Evolutionary conservation across 2,329 filamentous ascomycete genomes (phyloP), one percentile per base, ranked within the genome.

Genomic region (Esteya vermicola): DNA sequence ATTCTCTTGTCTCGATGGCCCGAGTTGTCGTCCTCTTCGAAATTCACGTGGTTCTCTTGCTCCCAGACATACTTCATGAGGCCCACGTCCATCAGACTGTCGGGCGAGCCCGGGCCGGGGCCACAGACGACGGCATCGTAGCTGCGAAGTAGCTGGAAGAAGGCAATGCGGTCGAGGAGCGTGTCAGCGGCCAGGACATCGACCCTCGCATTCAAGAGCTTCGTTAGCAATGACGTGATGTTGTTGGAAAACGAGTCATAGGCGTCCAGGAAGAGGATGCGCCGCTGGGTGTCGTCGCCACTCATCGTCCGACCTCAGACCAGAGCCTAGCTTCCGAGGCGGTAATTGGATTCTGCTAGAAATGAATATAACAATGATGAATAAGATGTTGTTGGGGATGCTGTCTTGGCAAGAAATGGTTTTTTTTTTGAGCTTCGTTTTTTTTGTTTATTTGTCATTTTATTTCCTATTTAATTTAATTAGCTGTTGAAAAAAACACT

Each of bases 181-280:
- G 65, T 65, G 51, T 85, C 83, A 50, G 93, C 86, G 46, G 73
- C 75, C 43, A 93, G 66, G 33, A 82, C 72, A 34, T 72, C 72
- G 26, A 93, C 79, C 14, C 78, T 65, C 18, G 73, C 81, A 43
- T 69, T 62, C 9, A 93, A 68, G 4, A 75, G 68, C 4, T 79
- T 75, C 50, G 81, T 72, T 35, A 96, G 68, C 26, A 94, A 72
- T 6, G 83, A 78, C 39, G 93, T 77, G 52, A 96, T 91, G 62
- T 95, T 96, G 62, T 93, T 88, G 41, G 86, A 85, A 61, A 95
- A 98, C 32, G 88, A 95, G 63, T 98, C 91, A 60, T 93, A 93
- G 46, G 89, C 88, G 58, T 96, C 91, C 49, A 98, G 69, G 61
- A 93, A 94, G 47, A 96, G 74, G 46, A 96, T 81, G 13, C 36